Evolutionary conservation across 2,329 filamentous ascomycete species (phyloP).

Genomic region (Myotisia sp.): DNA sequence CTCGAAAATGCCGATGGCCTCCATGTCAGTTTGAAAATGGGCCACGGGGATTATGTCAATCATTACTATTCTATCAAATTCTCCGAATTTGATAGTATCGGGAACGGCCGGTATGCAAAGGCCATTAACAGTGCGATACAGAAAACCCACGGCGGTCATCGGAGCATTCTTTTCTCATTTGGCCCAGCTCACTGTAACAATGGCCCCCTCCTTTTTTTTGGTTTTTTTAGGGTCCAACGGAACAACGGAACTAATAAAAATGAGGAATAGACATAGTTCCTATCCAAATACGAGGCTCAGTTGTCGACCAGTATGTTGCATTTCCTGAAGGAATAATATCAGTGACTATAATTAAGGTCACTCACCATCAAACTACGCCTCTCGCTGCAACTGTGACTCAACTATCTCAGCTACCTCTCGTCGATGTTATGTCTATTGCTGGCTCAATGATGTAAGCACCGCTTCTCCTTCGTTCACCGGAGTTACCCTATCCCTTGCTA

Average conservation of each 20-base stretch:
- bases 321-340: too few species aligned
- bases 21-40: slow-evolving; percentile 6
- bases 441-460: neutral
- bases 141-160: neutral
- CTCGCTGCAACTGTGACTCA: neutral
- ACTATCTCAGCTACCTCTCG: neutral
- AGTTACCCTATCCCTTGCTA: neutral
- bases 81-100: neutral
- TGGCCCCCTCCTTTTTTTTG: neutral
- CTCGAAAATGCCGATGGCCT: slow-evolving; percentile 4
- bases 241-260: neutral
- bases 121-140: slow-evolving; percentile 3
- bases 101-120: neutral
- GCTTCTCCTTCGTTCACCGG: neutral
- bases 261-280: too few species aligned
- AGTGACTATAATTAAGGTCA: slow-evolving; percentile 6
- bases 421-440: neutral
- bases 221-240: neutral
- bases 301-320: too few species aligned
- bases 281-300: too few species aligned
- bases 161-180: slow-evolving; percentile 4
- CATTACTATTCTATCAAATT: slow-evolving; percentile 9
- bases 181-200: neutral
- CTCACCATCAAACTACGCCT: neutral
- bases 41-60: slow-evolving; percentile 5